Conservation (phyloP, 2,329 filamentous ascomycete genomes). For the Colletotrichum sp. region DNA sequence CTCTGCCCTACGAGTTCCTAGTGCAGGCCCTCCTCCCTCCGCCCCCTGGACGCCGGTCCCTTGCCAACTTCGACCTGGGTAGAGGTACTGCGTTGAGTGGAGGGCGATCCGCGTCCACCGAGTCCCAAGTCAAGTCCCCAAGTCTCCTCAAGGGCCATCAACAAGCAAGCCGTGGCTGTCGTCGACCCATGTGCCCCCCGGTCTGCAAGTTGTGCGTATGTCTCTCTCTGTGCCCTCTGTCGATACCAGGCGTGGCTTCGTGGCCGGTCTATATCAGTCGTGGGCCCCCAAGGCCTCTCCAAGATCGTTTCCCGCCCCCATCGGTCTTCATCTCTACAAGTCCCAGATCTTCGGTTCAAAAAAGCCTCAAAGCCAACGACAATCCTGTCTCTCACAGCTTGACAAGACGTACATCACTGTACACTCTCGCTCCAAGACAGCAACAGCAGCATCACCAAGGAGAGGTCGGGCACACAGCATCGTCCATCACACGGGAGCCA, state of each 20-base stretch:
- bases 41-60: constrained; percentile 11
- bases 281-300: constrained; percentile 19
- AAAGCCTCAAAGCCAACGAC: not conserved
- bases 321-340: constrained; percentile 10
- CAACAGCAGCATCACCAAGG: not conserved
- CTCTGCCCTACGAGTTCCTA: constrained; percentile 19
- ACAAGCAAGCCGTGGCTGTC: not conserved
- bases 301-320: constrained; percentile 18
- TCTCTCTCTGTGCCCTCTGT: not conserved
- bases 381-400: not conserved
- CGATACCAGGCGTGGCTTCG: constrained; percentile 10
- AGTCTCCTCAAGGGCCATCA: constrained; percentile 4
- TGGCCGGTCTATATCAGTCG: constrained; percentile 24
- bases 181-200: constrained; percentile 11
- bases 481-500: not conserved
- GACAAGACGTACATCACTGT: not conserved
- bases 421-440: not conserved
- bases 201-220: constrained; percentile 6
- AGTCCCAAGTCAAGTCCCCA: constrained; percentile 1
- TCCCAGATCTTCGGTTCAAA: not conserved
- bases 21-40: not conserved
- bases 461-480: not conserved
- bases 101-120: constrained; percentile 13
- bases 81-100: not conserved
- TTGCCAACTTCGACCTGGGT: not conserved